Percentiles rank a stretch among this genome's conserved stretches.
These are phyloP conservation scores for Boeremia exigua DNA, from an alignment of 2,329 filamentous ascomycete genomes.

Conservation along the genomic window DNA sequence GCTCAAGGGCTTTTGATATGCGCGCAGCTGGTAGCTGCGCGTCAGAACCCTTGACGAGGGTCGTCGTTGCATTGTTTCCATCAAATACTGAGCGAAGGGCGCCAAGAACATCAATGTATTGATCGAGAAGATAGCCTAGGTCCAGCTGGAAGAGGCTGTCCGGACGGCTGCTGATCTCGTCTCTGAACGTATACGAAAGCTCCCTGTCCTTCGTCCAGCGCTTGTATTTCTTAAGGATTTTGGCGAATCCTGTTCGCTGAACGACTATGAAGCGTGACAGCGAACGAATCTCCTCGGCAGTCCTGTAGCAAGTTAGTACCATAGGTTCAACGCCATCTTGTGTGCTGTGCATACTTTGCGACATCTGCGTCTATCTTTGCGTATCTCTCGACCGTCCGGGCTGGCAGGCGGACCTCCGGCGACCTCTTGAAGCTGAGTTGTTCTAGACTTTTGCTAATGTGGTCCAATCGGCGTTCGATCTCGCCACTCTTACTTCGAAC, in stretches of 20 bases:
- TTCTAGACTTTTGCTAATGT: constrained; percentile 49
- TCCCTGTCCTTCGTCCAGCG: constrained; percentile 81
- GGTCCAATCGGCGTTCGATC: constrained; percentile 68
- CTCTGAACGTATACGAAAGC: constrained; percentile 69
- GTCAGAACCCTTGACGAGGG: constrained; percentile 21
- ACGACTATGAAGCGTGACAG: constrained; percentile 75
- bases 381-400: constrained; percentile 57
- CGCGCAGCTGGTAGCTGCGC: constrained; percentile 37
- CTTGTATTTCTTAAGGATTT: constrained; percentile 86
- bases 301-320: constrained; percentile 49
- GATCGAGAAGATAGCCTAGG: constrained; percentile 59
- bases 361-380: constrained; percentile 59
- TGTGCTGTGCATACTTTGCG: constrained; percentile 44
- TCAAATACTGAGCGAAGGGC: constrained; percentile 54
- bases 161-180: constrained; percentile 68
- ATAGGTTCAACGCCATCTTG: too few relatives aligned
- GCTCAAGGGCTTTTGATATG: constrained; percentile 49
- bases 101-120: constrained; percentile 56
- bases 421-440: constrained; percentile 37
- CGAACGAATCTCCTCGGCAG: constrained; percentile 73
- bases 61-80: constrained; percentile 25
- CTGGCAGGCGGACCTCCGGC: constrained; percentile 43
- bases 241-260: constrained; percentile 78
- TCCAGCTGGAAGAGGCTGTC: constrained; percentile 76
- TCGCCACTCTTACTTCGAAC: constrained; percentile 81